Evolutionary conservation across 2,329 filamentous ascomycete species (phyloP).

Genomic region (Xylariaceae sp.): DNA sequence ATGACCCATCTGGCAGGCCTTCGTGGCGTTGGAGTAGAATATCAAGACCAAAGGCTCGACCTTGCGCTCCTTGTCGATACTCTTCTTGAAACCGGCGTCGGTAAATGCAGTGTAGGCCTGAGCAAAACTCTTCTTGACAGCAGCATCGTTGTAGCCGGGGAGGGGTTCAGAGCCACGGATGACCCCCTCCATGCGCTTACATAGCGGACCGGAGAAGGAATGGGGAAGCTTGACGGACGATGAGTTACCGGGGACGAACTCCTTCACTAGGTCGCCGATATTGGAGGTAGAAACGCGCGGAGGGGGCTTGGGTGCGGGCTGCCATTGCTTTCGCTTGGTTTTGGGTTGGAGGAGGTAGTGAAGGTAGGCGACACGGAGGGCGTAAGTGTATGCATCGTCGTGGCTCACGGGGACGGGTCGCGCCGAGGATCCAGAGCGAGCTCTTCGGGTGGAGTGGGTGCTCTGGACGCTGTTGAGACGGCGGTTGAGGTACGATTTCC

Average conservation of each 20-base stretch:
- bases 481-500: slow-evolving; percentile 20
- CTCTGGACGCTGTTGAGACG: slow-evolving; percentile 52
- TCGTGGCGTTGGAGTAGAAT: slow-evolving; percentile 92
- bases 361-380: slow-evolving; percentile 85
- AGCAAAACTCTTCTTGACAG: slow-evolving; percentile 89
- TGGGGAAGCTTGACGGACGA: slow-evolving; percentile 54
- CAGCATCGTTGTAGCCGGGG: slow-evolving; percentile 85
- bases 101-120: slow-evolving; percentile 93
- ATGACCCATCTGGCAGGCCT: slow-evolving; percentile 74
- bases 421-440: slow-evolving; percentile 36
- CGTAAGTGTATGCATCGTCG: slow-evolving; percentile 88
- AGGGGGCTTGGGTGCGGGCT: slow-evolving; percentile 60
- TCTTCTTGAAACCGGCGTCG: slow-evolving; percentile 80
- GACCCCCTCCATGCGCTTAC: slow-evolving; percentile 76
- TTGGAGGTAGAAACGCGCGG: slow-evolving; percentile 63
- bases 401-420: slow-evolving; percentile 50
- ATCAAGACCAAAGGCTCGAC: slow-evolving; percentile 92
- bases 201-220: slow-evolving; percentile 48
- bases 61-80: slow-evolving; percentile 88
- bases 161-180: slow-evolving; percentile 77
- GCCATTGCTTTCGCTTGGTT: slow-evolving; percentile 83
- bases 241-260: slow-evolving; percentile 60
- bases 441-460: not conserved
- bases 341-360: slow-evolving; percentile 90
- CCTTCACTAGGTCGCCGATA: slow-evolving; percentile 82